These are phyloP conservation scores for Asterophora lycoperdoides DNA, from an alignment of 768 basidiomycete species.

Conservation along the genomic window DNA sequence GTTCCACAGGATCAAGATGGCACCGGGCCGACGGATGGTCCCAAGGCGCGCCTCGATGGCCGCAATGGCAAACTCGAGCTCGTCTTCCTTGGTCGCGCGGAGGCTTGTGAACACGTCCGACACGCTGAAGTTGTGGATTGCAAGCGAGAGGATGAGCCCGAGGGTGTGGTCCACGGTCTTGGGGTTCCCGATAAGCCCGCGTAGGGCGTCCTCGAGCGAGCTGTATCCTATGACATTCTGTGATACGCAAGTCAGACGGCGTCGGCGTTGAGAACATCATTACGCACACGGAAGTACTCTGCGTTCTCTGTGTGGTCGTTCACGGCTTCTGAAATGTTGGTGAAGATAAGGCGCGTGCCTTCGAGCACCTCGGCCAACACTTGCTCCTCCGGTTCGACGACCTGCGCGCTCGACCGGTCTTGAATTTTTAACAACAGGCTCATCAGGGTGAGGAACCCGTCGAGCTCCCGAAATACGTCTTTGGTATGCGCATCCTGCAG, in stretches of 20 bases:
- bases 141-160: constrained; percentile 65
- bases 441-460: constrained; percentile 75
- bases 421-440: constrained; percentile 63
- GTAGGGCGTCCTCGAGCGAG: constrained; percentile 56
- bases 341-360: constrained; percentile 56
- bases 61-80: constrained; percentile 37
- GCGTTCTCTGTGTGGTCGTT: constrained; percentile 50
- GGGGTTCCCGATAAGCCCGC: constrained; percentile 44
- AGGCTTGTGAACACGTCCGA: constrained; percentile 50
- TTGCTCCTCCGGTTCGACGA: constrained; percentile 36
- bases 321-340: constrained; percentile 62
- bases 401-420: constrained; percentile 26
- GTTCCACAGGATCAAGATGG: constrained; percentile 57
- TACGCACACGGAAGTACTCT: constrained; percentile 62
- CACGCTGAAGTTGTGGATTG: constrained; percentile 60
- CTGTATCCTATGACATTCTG: constrained; percentile 62
- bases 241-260: neutral
- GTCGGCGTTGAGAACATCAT: neutral
- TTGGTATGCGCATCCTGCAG: constrained; percentile 61
- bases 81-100: constrained; percentile 29
- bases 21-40: constrained; percentile 54
- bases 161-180: constrained; percentile 50
- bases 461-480: constrained; percentile 75
- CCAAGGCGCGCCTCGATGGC: constrained; percentile 43
- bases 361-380: constrained; percentile 40